Base-by-base conservation (phyloP, 2,329 filamentous ascomycete species). In the Cryphonectria nitschkei region DNA sequence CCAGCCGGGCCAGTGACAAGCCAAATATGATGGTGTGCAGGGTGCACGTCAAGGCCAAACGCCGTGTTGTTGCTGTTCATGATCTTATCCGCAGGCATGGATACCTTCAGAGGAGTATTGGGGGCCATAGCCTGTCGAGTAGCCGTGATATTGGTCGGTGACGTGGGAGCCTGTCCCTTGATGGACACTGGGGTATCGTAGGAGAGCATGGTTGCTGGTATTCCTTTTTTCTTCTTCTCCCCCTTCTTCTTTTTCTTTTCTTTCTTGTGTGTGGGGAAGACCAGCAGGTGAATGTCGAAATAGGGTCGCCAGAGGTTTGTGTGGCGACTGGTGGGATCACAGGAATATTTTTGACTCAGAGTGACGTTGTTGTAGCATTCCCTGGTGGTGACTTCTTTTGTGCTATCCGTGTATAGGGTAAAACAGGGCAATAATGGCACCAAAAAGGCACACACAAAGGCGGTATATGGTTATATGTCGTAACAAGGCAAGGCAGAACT, bases 1-100 rank as follows among this genome's bases (percentile, higher is more conserved):
- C 93, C 93, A 60, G 93, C 92, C 67, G 92, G 92, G 39, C 92
- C 92, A 1, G 92, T 94, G 67, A 95, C 89, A 71, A 95, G 85
- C 91, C 92, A 95, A 78, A 95, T 93, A 80, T 94, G 92, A 76
- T 91, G 89, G 70, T 84, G 79, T 70, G 80, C 79, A 68, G 79
- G 76, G 37, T 73, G 71, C 3, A 68, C 26, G 41, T 74, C 43
- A 60, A 76, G 75, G 39, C 77, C 73, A 61, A 75, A 76, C 43
- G 70, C 72, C 67, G 78, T 73, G 39, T 77, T 73, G 70, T 78
- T 78, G 71, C 75, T 79, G 65, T 78, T 73, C 39, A 78, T 74
- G 64, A 75, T 75, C 62, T 77, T 77, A 67, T 78, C 76, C 63
- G 78, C 75, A 32, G 75, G 43, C 34, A 75, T 75, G 72, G 74